Percentiles rank a stretch among this genome's conserved stretches.
phyloP scores from a whole-genome alignment of 2,329 filamentous ascomycete genomes.

The Periconia sp. region DNA sequence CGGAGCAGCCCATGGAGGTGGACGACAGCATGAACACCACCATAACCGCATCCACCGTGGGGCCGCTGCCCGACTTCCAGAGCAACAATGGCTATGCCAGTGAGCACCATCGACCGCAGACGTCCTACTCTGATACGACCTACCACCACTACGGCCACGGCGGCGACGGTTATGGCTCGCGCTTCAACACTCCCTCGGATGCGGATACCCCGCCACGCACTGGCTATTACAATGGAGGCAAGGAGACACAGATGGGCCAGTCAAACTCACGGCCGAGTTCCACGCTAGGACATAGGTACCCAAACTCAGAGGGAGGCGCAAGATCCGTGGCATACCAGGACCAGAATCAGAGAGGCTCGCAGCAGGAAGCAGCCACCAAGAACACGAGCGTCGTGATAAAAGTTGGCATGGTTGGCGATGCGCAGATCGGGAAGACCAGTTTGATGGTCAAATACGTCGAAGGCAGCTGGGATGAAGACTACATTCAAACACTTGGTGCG shows the following conservation, averaged over 20 bases:
- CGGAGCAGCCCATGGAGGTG: conserved; percentile 46
- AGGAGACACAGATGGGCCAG: conserved; percentile 43
- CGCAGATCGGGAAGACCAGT: conserved; percentile 98
- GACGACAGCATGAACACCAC: conserved; percentile 57
- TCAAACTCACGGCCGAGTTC: conserved; percentile 56
- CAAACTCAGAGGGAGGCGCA: conserved; percentile 50
- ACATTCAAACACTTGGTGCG: conserved; percentile 92
- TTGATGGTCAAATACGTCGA: conserved; percentile 99
- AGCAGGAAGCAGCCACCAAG: conserved; percentile 52
- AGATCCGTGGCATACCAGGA: conserved; percentile 54
- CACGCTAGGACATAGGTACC: conserved; percentile 53
- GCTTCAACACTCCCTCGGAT: conserved; percentile 55
- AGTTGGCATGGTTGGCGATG: conserved; percentile 98
- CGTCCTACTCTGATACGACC: conserved; percentile 59
- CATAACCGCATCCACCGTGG: conserved; percentile 49
- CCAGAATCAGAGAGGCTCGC: conserved; percentile 51
- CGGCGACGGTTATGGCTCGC: conserved; percentile 35
- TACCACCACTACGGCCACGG: conserved; percentile 47
- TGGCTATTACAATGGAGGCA: conserved; percentile 38
- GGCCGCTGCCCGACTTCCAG: conserved; percentile 47
- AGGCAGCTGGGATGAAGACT: conserved; percentile 99
- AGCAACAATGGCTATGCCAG: conserved; percentile 44
- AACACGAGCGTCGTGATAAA: conserved; percentile 88
- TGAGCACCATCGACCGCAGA: conserved; percentile 57
- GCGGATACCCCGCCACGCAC: conserved; percentile 51